phyloP scores from a whole-genome alignment of 2,329 filamentous ascomycete species.

The Thielaviopsis euricoi region DNA sequence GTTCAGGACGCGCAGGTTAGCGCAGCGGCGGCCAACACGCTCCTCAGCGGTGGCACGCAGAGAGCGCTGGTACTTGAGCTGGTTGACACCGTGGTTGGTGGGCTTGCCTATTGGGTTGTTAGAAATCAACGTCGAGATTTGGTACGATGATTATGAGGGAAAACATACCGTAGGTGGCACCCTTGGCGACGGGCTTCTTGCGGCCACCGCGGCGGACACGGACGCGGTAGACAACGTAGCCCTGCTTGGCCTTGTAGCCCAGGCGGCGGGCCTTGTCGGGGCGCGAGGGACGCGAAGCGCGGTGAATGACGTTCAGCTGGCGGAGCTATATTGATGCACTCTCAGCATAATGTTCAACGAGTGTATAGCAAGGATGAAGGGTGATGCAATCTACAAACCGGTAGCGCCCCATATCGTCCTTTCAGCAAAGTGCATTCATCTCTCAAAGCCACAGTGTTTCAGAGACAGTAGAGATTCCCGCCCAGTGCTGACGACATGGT shows the following conservation, averaged over 20 bases:
- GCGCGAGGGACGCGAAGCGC: constrained; percentile 91
- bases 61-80: constrained; percentile 99
- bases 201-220: constrained; percentile 96
- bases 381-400: constrained; percentile 8
- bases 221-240: constrained; percentile 99
- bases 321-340: constrained; percentile 99
- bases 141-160: neutral
- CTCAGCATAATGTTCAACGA: constrained; percentile 99
- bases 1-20: constrained; percentile 98
- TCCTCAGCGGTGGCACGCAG: constrained; percentile 96
- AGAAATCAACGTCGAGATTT: constrained; percentile 8
- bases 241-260: constrained; percentile 99
- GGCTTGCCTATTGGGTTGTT: constrained; percentile 63
- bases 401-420: constrained; percentile 10
- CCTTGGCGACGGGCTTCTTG: constrained; percentile 92
- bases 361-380: constrained; percentile 65
- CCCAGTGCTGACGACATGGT: constrained; percentile 9
- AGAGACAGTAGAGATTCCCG: constrained; percentile 9
- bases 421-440: constrained; percentile 1
- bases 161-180: constrained; percentile 88
- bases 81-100: constrained; percentile 99
- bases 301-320: constrained; percentile 99
- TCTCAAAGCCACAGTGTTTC: constrained; percentile 1
- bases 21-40: constrained; percentile 97
- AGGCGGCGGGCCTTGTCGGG: constrained; percentile 99